phyloP scores from a whole-genome alignment of 2,329 filamentous ascomycete species.

The Alternaria burnsii region DNA sequence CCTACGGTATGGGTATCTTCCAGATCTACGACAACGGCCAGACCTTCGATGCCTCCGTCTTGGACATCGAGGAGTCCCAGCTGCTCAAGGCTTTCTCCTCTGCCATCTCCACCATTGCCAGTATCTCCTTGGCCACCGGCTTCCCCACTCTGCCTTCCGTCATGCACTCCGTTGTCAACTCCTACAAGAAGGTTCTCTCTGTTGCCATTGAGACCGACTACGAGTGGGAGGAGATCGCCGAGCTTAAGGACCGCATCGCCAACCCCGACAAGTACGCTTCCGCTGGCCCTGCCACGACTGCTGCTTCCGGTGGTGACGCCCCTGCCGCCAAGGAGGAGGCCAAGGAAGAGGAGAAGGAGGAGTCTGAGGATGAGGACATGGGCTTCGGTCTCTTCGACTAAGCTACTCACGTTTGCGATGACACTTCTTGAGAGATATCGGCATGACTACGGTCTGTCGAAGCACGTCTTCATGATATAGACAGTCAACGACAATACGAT shows the following conservation, averaged over 20 bases:
- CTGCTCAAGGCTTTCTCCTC: conserved; percentile 82
- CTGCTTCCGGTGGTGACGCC: conserved; percentile 61
- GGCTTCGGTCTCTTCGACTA: conserved; percentile 66
- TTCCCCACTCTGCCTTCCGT: conserved; percentile 97
- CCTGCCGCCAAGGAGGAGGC: conserved; percentile 55
- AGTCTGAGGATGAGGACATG: conserved; percentile 65
- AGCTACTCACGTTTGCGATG: conserved; percentile 34
- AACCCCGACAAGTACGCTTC: conserved; percentile 97
- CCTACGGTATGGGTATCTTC: conserved; percentile 91
- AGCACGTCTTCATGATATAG: conserved; percentile 43
- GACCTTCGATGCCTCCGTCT: conserved; percentile 82
- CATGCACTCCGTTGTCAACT: conserved; percentile 95
- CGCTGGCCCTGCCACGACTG: conserved; percentile 73
- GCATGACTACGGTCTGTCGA: conserved; percentile 27
- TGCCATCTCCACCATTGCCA: conserved; percentile 86
- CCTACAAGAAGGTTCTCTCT: conserved; percentile 95
- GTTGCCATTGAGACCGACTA: conserved; percentile 90
- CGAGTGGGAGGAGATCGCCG: conserved; percentile 93
- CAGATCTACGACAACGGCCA: conserved; percentile 99
- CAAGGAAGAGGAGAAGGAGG: conserved; percentile 65
- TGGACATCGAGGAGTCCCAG: conserved; percentile 95
- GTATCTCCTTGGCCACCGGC: conserved; percentile 89
- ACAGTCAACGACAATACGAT: conserved; percentile 47
- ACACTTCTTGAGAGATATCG: conserved; percentile 31
- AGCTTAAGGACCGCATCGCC: conserved; percentile 99